Evolutionary conservation across 768 basidiomycete species (phyloP).

Genomic region (Boletus tomentosulus): DNA sequence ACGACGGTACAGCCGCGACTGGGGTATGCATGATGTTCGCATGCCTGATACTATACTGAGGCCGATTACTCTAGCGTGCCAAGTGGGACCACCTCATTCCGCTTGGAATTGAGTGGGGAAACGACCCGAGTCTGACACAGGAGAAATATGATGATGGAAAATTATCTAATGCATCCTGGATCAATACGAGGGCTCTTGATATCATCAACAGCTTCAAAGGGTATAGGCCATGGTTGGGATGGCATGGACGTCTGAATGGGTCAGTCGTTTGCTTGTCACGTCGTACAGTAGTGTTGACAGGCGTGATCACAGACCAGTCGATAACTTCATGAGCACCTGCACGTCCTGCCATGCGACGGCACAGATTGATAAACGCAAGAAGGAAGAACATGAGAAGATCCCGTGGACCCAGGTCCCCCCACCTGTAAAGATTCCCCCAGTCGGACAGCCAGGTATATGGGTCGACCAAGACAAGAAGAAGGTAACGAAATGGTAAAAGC

Average conservation of each 20-base stretch:
- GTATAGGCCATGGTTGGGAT: neutral
- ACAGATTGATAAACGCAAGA: neutral
- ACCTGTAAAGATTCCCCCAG: neutral
- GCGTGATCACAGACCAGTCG: neutral
- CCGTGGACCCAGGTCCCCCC: neutral
- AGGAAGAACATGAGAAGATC: neutral
- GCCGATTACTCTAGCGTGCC: neutral
- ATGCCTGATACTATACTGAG: neutral
- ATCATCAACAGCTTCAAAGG: neutral
- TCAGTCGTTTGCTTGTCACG: neutral
- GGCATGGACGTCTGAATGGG: neutral
- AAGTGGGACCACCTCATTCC: neutral
- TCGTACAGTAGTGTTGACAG: neutral
- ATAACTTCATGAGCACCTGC: neutral
- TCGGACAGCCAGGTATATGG: neutral
- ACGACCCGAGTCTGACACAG: neutral
- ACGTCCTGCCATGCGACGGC: neutral
- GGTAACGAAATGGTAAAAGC: neutral
- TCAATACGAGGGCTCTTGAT: neutral
- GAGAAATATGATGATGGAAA: neutral
- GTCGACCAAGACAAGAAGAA: neutral
- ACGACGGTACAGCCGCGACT: neutral
- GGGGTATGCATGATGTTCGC: neutral
- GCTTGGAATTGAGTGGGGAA: slow-evolving; percentile 4
- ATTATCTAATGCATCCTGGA: neutral